These are phyloP conservation scores for Gastrolobium villosum DNA, from an alignment of 306 rosid genomes.

Conservation along the genomic window DNA sequence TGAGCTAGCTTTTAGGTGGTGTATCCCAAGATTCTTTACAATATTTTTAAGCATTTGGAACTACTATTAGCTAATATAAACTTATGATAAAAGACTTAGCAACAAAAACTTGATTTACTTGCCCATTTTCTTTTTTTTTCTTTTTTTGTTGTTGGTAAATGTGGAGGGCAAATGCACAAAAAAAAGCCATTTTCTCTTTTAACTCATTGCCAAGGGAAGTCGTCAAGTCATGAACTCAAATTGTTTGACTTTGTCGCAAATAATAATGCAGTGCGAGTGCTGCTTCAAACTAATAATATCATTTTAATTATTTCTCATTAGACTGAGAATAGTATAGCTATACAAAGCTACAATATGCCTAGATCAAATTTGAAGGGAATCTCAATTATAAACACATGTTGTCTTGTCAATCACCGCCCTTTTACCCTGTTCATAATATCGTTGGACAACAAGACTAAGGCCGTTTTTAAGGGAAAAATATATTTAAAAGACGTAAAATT, in stretches of 20 bases:
- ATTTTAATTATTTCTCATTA: not conserved
- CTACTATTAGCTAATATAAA: no score
- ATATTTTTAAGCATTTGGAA: no score
- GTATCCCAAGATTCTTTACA: no score
- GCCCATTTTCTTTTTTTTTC: no score
- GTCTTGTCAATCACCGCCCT: slow-evolving; percentile 41
- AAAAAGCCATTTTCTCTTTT: not conserved
- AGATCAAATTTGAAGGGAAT: not conserved
- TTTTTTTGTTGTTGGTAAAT: no score
- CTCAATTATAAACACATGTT: not conserved
- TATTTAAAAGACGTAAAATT: no score
- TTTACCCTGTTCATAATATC: not conserved
- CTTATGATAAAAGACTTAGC: no score
- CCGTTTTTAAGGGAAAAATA: no score
- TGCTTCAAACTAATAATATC: slow-evolving; percentile 25
- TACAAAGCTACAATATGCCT: not conserved
- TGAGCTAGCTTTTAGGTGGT: no score
- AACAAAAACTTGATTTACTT: no score
- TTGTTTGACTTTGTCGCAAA: slow-evolving; percentile 31
- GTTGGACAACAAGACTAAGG: no score
- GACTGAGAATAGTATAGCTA: slow-evolving; percentile 35
- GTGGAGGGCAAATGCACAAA: no score
- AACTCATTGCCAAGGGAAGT: slow-evolving; percentile 23
- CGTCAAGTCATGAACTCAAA: slow-evolving; percentile 5
- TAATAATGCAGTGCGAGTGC: not conserved